Conservation (phyloP, 2,329 filamentous ascomycete genomes). For the Pseudogymnoascus sp. region DNA sequence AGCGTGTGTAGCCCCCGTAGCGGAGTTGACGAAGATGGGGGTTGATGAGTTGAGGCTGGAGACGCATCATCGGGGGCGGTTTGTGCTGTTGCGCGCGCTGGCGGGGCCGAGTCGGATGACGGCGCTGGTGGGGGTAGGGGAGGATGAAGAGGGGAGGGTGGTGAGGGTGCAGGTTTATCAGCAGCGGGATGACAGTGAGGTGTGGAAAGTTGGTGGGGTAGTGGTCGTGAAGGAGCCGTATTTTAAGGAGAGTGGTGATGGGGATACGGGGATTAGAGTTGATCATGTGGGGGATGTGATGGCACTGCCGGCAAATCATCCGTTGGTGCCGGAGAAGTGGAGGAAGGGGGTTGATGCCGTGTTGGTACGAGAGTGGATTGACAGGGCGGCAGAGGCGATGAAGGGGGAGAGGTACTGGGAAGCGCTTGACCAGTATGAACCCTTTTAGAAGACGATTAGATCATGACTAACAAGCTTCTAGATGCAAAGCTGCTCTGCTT, state of each 20-base stretch:
- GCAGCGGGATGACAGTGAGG: conserved; percentile 33
- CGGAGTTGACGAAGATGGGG: conserved; percentile 20
- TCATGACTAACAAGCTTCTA: not conserved
- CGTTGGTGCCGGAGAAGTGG: not conserved
- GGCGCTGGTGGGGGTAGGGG: conserved; percentile 25
- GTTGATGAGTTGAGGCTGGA: conserved; percentile 29
- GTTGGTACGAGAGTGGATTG: not conserved
- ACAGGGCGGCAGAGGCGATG: not conserved
- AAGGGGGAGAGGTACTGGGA: not conserved
- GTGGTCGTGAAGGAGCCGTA: conserved; percentile 48
- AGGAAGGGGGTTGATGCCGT: not conserved
- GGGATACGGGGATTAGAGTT: conserved; percentile 1
- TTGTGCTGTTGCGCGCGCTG: conserved; percentile 22
- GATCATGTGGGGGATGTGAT: not conserved
- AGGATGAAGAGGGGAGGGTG: conserved; percentile 20
- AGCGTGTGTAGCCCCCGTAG: conserved; percentile 12
- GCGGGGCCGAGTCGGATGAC: conserved; percentile 22
- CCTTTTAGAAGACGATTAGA: not conserved
- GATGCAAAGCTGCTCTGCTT: not conserved
- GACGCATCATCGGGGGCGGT: conserved; percentile 34
- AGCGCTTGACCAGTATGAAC: not conserved
- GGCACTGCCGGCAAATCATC: not conserved
- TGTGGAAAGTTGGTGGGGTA: conserved; percentile 30
- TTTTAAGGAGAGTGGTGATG: conserved; percentile 31
- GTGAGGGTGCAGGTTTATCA: conserved; percentile 36